Evolutionary conservation across 768 basidiomycete genomes (phyloP).

Genomic region (Tremella mesenterica): DNA sequence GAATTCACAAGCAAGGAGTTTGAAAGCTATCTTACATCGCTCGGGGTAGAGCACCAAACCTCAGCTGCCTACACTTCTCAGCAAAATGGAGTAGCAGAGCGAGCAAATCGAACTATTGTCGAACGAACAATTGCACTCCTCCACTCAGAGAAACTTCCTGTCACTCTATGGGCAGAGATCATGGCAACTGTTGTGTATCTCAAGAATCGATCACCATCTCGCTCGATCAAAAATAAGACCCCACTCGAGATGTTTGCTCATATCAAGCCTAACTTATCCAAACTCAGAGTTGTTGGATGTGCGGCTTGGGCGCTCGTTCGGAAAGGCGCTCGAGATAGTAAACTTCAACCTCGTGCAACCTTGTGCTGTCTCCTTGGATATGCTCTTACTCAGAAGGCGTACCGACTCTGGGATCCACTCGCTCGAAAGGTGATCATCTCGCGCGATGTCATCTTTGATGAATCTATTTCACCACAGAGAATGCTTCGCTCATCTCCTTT

Average conservation of each 20-base stretch:
- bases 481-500: not conserved
- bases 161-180: not conserved
- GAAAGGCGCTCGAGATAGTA: not conserved
- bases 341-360: not conserved
- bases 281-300: not conserved
- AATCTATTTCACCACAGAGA: not conserved
- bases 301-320: not conserved
- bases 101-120: not conserved
- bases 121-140: not conserved
- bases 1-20: not conserved
- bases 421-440: not conserved
- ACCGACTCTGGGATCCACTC: not conserved
- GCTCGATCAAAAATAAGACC: not conserved
- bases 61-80: not conserved
- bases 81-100: not conserved
- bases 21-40: not conserved
- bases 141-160: not conserved
- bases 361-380: not conserved
- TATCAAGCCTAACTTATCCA: not conserved
- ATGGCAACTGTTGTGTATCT: not conserved
- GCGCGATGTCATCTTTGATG: too few relatives aligned
- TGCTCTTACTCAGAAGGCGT: not conserved
- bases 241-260: not conserved
- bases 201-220: not conserved
- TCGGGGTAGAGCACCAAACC: not conserved